These are phyloP conservation scores for Tricladium varicosporioides DNA, from an alignment of 2,329 filamentous ascomycete species.

Conservation along the genomic window DNA sequence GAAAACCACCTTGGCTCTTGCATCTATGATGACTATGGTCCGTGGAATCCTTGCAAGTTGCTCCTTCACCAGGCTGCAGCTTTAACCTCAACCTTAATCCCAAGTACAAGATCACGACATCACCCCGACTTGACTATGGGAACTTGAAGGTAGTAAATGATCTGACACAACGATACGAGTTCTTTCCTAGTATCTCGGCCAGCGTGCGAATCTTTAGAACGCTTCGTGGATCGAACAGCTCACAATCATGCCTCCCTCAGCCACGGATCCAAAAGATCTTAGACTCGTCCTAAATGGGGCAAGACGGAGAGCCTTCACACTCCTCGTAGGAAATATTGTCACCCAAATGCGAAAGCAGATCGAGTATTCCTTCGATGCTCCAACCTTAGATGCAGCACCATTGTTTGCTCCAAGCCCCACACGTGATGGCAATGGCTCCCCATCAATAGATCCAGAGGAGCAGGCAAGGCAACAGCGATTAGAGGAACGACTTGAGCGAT, in stretches of 20 bases:
- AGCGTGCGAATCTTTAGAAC: background rate
- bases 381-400: slow-evolving; percentile 15
- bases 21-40: background rate
- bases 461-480: slow-evolving; percentile 18
- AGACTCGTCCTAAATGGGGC: slow-evolving; percentile 51
- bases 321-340: slow-evolving; percentile 51
- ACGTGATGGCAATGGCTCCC: slow-evolving; percentile 3
- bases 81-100: background rate
- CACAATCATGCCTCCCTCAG: slow-evolving; percentile 23
- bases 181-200: too few relatives aligned
- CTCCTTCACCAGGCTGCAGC: background rate
- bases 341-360: slow-evolving; percentile 53
- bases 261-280: slow-evolving; percentile 27
- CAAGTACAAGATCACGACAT: background rate
- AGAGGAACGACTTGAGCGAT: slow-evolving; percentile 24
- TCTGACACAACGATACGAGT: too few relatives aligned
- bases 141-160: background rate
- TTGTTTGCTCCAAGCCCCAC: slow-evolving; percentile 15
- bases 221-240: background rate
- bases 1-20: background rate
- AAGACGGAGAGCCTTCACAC: slow-evolving; percentile 49
- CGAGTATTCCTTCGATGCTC: slow-evolving; percentile 36
- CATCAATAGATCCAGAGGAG: slow-evolving; percentile 10
- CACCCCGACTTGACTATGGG: background rate
- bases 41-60: background rate